Percentiles rank a stretch among this genome's conserved stretches.
These are phyloP conservation scores for Cercospora brassicicola DNA, from an alignment of 2,329 filamentous ascomycete species.

Conservation along the genomic window DNA sequence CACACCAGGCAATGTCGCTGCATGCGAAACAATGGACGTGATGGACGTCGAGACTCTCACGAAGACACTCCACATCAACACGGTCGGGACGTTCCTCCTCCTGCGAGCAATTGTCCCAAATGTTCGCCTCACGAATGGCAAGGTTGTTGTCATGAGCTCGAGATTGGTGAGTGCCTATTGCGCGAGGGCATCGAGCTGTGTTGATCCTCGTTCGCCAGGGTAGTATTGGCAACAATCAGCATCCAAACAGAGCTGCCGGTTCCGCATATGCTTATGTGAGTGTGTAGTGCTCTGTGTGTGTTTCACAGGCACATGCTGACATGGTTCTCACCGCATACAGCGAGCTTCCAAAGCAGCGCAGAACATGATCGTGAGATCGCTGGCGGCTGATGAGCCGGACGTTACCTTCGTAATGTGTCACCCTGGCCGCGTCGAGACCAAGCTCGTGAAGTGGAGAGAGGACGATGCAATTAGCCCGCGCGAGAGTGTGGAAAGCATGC, in stretches of 20 bases:
- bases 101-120: constrained; percentile 43
- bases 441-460: constrained; percentile 47
- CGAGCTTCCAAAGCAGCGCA: constrained; percentile 50
- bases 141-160: constrained; percentile 47
- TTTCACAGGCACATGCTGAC: neutral
- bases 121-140: constrained; percentile 33
- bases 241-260: constrained; percentile 35
- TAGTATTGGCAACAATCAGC: constrained; percentile 42
- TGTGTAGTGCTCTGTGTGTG: neutral
- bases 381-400: constrained; percentile 47
- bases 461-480: constrained; percentile 47
- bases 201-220: constrained; percentile 26
- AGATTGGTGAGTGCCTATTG: constrained; percentile 40
- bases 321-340: neutral
- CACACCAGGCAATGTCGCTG: constrained; percentile 40
- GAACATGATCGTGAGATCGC: constrained; percentile 49
- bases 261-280: constrained; percentile 47
- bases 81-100: constrained; percentile 46
- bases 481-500: constrained; percentile 45
- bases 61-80: constrained; percentile 45
- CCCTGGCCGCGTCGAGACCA: constrained; percentile 50
- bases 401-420: constrained; percentile 47
- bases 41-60: constrained; percentile 46
- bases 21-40: constrained; percentile 44
- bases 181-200: neutral